Conservation (phyloP, 164 flowering plant species). For the Chimonanthus praecox region DNA sequence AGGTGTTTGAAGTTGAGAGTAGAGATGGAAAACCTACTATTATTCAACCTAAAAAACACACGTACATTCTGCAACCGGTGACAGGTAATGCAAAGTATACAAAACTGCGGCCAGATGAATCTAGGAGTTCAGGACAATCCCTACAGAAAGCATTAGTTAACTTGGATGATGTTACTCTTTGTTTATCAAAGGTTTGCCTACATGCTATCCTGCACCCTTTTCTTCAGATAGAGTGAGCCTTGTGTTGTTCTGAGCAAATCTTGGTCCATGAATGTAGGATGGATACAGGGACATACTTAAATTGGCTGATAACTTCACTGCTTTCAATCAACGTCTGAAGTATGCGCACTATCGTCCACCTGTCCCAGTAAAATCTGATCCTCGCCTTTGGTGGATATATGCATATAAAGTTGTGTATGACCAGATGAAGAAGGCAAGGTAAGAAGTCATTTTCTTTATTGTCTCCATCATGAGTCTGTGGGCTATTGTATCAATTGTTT, state of each 20-base stretch:
- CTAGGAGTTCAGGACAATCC: slow-evolving; percentile 44
- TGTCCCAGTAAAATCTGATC: slow-evolving; percentile 63
- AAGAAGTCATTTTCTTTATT: slow-evolving; percentile 2
- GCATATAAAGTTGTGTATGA: slow-evolving; percentile 72
- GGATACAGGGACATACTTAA: slow-evolving; percentile 80
- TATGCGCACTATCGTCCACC: slow-evolving; percentile 90
- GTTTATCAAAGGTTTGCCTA: slow-evolving; percentile 72
- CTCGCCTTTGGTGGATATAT: slow-evolving; percentile 92
- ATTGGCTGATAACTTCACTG: slow-evolving; percentile 85
- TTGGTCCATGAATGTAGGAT: slow-evolving; percentile 44
- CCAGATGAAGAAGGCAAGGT: slow-evolving; percentile 86
- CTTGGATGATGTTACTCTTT: slow-evolving; percentile 94
- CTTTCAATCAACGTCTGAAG: slow-evolving; percentile 79
- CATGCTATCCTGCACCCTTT: not conserved
- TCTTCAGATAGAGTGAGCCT: not conserved
- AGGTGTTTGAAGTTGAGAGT: slow-evolving; percentile 78
- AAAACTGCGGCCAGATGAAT: slow-evolving; percentile 48
- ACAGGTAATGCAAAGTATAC: slow-evolving; percentile 85
- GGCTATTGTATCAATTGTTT: no score
- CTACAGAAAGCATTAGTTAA: slow-evolving; percentile 68
- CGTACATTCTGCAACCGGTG: slow-evolving; percentile 84
- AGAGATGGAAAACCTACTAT: slow-evolving; percentile 49
- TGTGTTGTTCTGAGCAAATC: slow-evolving; percentile 1
- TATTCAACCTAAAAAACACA: slow-evolving; percentile 34
- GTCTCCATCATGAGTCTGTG: not conserved